Conservation (phyloP, 2,329 filamentous ascomycete genomes). For the Alternaria ventricosa region DNA sequence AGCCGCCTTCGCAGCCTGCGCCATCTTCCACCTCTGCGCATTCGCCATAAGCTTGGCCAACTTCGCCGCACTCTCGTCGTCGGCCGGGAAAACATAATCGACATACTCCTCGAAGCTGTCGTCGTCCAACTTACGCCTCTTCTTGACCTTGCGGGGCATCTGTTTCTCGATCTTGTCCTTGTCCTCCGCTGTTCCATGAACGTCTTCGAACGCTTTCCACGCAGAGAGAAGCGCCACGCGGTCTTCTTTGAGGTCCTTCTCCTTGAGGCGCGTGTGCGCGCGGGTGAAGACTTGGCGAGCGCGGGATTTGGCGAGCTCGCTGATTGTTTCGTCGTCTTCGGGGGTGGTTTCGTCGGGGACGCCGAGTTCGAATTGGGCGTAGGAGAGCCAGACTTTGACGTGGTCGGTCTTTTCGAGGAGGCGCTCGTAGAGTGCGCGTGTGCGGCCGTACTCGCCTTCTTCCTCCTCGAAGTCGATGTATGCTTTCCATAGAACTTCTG, state of each 20-base stretch:
- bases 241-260: conserved; percentile 89
- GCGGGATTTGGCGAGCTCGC: conserved; percentile 81
- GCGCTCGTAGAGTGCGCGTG: conserved; percentile 84
- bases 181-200: conserved; percentile 77
- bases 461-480: conserved; percentile 99
- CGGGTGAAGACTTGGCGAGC: conserved; percentile 85
- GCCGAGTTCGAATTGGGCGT: conserved; percentile 97
- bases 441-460: conserved; percentile 86
- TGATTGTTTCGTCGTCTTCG: conserved; percentile 62
- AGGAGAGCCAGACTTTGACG: conserved; percentile 99
- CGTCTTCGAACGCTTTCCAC: conserved; percentile 90
- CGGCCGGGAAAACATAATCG: conserved; percentile 96
- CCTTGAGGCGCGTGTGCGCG: conserved; percentile 85
- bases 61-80: conserved; percentile 85
- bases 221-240: conserved; percentile 89
- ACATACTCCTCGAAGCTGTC: conserved; percentile 95
- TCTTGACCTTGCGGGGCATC: conserved; percentile 94
- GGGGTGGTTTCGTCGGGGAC: conserved; percentile 76
- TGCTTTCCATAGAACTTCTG: conserved; percentile 94
- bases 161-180: conserved; percentile 85
- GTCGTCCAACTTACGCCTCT: conserved; percentile 88
- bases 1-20: conserved; percentile 32
- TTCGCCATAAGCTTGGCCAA: conserved; percentile 83
- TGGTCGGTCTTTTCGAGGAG: conserved; percentile 95
- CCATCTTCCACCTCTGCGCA: conserved; percentile 87